Conservation (phyloP, 1,284 basidiomycete genomes). For the Quambalaria eucalypti region DNA sequence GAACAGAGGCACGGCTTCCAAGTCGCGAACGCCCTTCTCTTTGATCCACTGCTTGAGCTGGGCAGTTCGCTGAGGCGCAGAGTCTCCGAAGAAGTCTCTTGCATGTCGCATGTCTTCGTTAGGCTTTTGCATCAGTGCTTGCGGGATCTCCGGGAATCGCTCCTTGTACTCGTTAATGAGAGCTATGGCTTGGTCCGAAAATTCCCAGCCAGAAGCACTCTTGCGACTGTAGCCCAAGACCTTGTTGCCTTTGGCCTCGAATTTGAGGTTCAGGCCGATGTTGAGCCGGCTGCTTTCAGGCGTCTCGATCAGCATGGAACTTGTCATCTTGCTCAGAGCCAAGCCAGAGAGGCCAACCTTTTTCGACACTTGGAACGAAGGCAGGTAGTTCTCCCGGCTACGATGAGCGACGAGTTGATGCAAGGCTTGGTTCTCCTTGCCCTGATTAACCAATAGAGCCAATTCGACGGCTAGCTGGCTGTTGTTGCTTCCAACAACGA, state of each 20-base stretch:
- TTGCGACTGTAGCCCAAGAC: conserved; percentile 89
- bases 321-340: conserved; percentile 72
- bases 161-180: conserved; percentile 71
- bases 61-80: conserved; percentile 60
- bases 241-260: conserved; percentile 90
- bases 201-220: conserved; percentile 80
- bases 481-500: conserved; percentile 63
- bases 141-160: conserved; percentile 39
- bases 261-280: conserved; percentile 87
- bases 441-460: conserved; percentile 32
- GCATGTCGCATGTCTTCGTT: conserved; percentile 58
- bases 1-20: conserved; percentile 84
- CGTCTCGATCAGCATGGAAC: conserved; percentile 72
- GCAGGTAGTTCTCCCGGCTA: conserved; percentile 21
- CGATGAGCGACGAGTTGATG: conserved; percentile 27
- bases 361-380: conserved; percentile 28
- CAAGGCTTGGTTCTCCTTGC: conserved; percentile 31
- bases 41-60: conserved; percentile 81
- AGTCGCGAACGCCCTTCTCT: conserved; percentile 71
- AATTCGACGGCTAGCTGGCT: conserved; percentile 33
- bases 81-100: conserved; percentile 61
- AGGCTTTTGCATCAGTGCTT: conserved; percentile 17
- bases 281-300: conserved; percentile 59
- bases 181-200: conserved; percentile 73
- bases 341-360: conserved; percentile 28